Conservation (phyloP, 2,329 filamentous ascomycete genomes). For the Penicillium expansum region DNA sequence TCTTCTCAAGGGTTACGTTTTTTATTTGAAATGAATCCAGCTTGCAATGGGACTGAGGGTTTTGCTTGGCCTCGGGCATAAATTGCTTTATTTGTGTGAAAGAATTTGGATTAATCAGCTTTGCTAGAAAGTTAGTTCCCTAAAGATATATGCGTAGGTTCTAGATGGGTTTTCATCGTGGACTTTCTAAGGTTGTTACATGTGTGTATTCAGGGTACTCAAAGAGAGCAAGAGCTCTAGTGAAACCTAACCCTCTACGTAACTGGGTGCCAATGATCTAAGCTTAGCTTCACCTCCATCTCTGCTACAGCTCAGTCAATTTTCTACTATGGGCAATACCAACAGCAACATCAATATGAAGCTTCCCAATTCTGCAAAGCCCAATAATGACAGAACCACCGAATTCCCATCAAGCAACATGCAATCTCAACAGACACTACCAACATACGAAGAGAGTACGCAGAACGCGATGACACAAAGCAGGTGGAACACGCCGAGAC, state of each 20-base stretch:
- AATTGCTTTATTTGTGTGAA: too few species aligned
- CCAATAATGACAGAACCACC: background rate
- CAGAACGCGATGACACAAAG: background rate
- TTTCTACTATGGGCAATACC: background rate
- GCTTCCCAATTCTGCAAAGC: background rate
- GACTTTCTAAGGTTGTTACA: too few species aligned
- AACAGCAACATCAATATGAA: background rate
- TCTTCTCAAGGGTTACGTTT: too few species aligned
- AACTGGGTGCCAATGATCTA: background rate
- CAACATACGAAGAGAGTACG: background rate
- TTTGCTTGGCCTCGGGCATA: too few species aligned
- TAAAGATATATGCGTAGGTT: background rate
- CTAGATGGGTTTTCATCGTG: too few species aligned
- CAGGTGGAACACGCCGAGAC: background rate
- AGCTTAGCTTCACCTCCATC: background rate
- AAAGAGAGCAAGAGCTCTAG: background rate
- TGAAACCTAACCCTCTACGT: background rate
- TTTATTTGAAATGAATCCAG: too few species aligned
- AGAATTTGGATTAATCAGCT: too few species aligned
- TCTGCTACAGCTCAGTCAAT: background rate
- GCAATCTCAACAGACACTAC: background rate
- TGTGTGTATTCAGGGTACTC: too few species aligned
- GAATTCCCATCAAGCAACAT: background rate
- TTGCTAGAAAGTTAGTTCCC: background rate
- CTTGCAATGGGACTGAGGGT: too few species aligned